phyloP scores from a whole-genome alignment of 2,329 filamentous ascomycete species.

The Albophoma yamanashiensis region DNA sequence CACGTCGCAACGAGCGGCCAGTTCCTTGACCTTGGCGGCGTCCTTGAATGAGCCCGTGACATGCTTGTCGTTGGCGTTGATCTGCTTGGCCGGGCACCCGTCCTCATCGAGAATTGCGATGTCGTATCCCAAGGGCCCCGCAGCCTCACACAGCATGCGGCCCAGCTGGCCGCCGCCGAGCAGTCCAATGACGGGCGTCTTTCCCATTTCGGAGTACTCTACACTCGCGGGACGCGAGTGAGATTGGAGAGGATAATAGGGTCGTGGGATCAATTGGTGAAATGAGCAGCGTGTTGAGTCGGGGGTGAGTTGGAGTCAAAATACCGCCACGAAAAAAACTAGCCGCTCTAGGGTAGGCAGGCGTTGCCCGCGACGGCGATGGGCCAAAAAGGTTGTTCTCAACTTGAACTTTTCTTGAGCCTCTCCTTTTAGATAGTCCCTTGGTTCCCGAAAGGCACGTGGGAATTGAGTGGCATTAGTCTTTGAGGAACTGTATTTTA shows the following conservation, averaged over 20 bases:
- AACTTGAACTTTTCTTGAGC: too few species aligned
- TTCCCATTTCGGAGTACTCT: constrained; percentile 10
- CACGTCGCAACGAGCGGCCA: constrained; percentile 69
- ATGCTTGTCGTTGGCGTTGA: constrained; percentile 64
- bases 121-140: constrained; percentile 60
- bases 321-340: neutral
- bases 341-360: neutral
- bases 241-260: neutral
- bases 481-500: too few species aligned
- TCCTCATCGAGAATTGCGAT: constrained; percentile 71
- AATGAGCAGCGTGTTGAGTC: neutral
- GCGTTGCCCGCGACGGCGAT: too few species aligned
- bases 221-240: neutral
- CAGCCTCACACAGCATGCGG: constrained; percentile 89
- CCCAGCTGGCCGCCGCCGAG: constrained; percentile 66
- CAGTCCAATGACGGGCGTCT: constrained; percentile 36
- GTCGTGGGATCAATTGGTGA: neutral
- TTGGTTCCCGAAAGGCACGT: too few species aligned
- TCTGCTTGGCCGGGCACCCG: constrained; percentile 73
- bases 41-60: constrained; percentile 85
- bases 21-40: constrained; percentile 61
- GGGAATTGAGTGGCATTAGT: too few species aligned
- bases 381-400: too few species aligned
- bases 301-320: neutral
- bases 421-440: too few species aligned